phyloP scores from a whole-genome alignment of 352 stramenopile species.

The Blastocystis sp. region DNA sequence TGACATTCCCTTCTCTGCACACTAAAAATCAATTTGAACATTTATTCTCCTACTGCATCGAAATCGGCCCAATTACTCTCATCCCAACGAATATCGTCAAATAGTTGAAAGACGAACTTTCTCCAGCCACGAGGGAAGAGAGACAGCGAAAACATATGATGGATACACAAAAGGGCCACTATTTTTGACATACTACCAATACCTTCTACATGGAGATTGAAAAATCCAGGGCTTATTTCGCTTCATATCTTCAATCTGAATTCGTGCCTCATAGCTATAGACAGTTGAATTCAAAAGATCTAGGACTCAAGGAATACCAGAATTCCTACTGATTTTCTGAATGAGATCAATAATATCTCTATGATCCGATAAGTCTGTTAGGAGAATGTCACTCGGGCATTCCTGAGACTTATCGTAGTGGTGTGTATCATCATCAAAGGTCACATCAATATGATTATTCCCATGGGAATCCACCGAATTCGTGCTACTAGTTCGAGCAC shows the following conservation, averaged over 20 bases:
- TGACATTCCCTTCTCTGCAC: neutral
- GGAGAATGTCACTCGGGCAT: slow-evolving; percentile 50
- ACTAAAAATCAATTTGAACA: slow-evolving; percentile 17
- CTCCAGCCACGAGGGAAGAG: slow-evolving; percentile 41
- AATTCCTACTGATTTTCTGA: slow-evolving; percentile 32
- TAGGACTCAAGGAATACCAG: neutral
- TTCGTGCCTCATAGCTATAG: slow-evolving; percentile 29
- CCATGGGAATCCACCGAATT: slow-evolving; percentile 29
- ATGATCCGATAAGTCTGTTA: slow-evolving; percentile 67
- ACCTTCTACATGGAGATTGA: neutral
- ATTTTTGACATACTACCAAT: neutral
- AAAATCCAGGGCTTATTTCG: slow-evolving; percentile 32
- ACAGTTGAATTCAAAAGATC: slow-evolving; percentile 56
- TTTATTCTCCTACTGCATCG: neutral
- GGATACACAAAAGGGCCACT: slow-evolving; percentile 38
- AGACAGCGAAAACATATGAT: slow-evolving; percentile 56
- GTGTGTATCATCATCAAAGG: slow-evolving; percentile 47
- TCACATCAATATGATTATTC: neutral
- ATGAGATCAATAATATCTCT: slow-evolving; percentile 65
- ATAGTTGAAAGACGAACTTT: slow-evolving; percentile 61
- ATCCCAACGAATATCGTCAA: slow-evolving; percentile 21
- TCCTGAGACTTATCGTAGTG: slow-evolving; percentile 43
- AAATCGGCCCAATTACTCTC: slow-evolving; percentile 56
- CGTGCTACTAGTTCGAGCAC: neutral
- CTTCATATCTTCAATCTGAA: slow-evolving; percentile 63